A percentile compares a stretch with the other conserved stretches of the same genome.
Evolutionary conservation across 1,139 yeast species (phyloP).

Genomic region (Hyphopichia fennica): DNA sequence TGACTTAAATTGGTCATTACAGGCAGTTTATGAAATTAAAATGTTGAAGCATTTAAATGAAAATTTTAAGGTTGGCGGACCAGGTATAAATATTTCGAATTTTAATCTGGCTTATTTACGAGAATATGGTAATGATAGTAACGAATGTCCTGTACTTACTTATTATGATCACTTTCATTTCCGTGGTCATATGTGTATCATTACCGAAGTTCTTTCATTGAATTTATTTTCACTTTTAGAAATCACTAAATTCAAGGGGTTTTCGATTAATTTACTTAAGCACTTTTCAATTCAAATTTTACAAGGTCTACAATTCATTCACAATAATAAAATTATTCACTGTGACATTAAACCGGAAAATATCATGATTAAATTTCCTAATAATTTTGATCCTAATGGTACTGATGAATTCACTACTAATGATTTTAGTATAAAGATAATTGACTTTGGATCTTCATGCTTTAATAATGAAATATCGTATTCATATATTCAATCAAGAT

Average conservation of each 20-base stretch:
- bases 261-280: constrained; percentile 51
- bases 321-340: constrained; percentile 60
- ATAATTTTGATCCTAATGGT: constrained; percentile 12
- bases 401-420: constrained; percentile 9
- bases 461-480: constrained; percentile 44
- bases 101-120: constrained; percentile 11
- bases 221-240: constrained; percentile 70
- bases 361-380: constrained; percentile 50
- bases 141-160: constrained; percentile 44
- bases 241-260: constrained; percentile 59
- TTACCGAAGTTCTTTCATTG: constrained; percentile 69
- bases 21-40: constrained; percentile 77
- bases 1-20: constrained; percentile 71
- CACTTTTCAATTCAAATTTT: constrained; percentile 56
- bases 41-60: constrained; percentile 52
- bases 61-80: constrained; percentile 6
- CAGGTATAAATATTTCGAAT: constrained; percentile 6
- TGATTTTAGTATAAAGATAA: constrained; percentile 47
- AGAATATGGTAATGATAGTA: constrained; percentile 10
- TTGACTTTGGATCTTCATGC: constrained; percentile 69
- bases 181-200: constrained; percentile 80
- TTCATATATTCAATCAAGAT: constrained; percentile 65
- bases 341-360: constrained; percentile 80
- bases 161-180: constrained; percentile 75
- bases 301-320: constrained; percentile 61